Percentiles rank a stretch among this genome's conserved stretches.
These are phyloP conservation scores for Geotrichum candidum DNA, from an alignment of 1,139 yeast genomes.

Conservation along the genomic window DNA sequence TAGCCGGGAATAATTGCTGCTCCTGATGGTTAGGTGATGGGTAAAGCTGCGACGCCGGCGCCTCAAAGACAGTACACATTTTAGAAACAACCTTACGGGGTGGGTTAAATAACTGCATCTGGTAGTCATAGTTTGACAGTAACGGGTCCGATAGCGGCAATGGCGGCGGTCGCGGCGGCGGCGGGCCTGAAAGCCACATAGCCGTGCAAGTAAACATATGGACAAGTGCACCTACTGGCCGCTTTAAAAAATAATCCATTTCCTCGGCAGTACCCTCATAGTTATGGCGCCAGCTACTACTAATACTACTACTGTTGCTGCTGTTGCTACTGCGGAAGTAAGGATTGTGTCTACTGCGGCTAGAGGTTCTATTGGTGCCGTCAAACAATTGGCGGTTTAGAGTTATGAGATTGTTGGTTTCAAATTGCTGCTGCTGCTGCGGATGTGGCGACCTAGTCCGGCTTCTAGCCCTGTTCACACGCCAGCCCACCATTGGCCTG, in stretches of 20 bases:
- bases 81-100: neutral
- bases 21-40: neutral
- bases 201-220: slow-evolving; percentile 26
- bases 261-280: neutral
- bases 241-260: neutral
- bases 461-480: neutral
- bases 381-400: neutral
- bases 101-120: neutral
- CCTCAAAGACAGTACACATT: slow-evolving; percentile 6
- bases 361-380: neutral
- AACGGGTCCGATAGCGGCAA: neutral
- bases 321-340: neutral
- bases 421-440: neutral
- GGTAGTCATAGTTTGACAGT: neutral
- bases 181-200: slow-evolving; percentile 9
- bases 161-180: slow-evolving; percentile 12
- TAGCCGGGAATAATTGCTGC: neutral
- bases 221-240: slow-evolving; percentile 25
- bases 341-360: neutral
- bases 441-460: neutral
- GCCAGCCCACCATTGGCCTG: neutral
- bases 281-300: too few relatives aligned
- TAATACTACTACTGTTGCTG: neutral
- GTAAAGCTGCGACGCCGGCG: neutral
- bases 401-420: neutral